A percentile compares a stretch with the other conserved stretches of the same genome.
Evolutionary conservation across 23 red algal genomes (phyloP).

Genomic region (Cyanidiococcus yangmingshanensis): DNA sequence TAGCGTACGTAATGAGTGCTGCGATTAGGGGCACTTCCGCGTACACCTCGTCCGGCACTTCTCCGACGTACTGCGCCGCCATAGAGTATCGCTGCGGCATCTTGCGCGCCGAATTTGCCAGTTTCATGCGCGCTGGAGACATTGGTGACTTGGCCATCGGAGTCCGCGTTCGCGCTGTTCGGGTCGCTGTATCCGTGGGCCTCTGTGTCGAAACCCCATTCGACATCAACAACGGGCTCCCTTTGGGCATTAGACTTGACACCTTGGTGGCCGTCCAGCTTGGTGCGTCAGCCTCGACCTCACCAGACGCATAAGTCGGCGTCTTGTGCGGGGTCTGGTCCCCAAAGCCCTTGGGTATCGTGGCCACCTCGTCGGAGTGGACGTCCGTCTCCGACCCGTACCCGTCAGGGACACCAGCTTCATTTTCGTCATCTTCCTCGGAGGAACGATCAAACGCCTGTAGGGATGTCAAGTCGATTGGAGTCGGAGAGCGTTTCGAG

Average conservation of each 20-base stretch:
- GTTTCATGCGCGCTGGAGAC: slow-evolving; percentile 1
- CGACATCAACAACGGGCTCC: no score
- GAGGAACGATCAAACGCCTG: neutral
- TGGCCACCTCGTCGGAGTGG: no score
- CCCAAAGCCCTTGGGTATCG: no score
- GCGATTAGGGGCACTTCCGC: slow-evolving; percentile 20
- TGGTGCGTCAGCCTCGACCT: no score
- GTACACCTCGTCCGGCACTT: slow-evolving; percentile 19
- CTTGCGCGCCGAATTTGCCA: neutral
- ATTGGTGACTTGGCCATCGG: neutral
- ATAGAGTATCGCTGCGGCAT: slow-evolving; percentile 16
- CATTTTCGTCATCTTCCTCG: neutral
- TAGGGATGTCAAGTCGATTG: neutral
- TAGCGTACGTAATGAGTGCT: slow-evolving; percentile 40
- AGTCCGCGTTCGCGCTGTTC: neutral
- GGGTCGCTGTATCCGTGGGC: neutral
- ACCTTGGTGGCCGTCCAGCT: no score
- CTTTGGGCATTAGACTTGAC: no score
- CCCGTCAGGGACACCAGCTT: neutral
- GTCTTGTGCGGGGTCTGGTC: no score
- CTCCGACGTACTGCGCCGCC: slow-evolving; percentile 11
- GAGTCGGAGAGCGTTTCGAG: neutral
- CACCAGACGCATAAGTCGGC: no score
- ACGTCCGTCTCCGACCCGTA: no score
- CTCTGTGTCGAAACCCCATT: no score